Base-by-base conservation (phyloP, 805 yeast genomes). In the Yarrowia sp. region DNA sequence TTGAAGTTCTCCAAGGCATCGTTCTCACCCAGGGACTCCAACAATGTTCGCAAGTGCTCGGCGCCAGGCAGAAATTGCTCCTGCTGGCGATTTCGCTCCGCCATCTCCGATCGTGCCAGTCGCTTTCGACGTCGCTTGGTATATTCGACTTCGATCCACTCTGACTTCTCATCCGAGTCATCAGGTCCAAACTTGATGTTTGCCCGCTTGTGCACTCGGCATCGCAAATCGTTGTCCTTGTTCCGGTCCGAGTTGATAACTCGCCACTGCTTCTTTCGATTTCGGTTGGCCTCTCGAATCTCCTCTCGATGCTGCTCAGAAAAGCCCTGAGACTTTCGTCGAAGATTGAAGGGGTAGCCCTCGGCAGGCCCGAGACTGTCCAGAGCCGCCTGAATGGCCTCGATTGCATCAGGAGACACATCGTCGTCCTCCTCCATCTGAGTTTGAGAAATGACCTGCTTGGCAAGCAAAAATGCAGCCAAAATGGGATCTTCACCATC, bases 141-240 rank as follows among this genome's bases (percentile, higher is more conserved):
- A 72, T 89, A 90, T 73, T 91, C 96, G 3, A 79, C 78, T 38
- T 85, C 87, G 36, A 90, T 81, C 98, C 98, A 93, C 43, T 81
- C 78, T 7, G 54, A n/a, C 44, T 75, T 73, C 63, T 79, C 80
- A 67, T 84, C 82, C 49, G 81, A 84, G 11, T 87, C 76, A 0
- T 76, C 79, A 10, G 79, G 82, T 1, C 96, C 95, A 76, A 84
- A 92, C 69, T 87, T 76, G 19, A 75, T 76, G 40, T 77, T 79
- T 0, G 98, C 97, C 43, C 95, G 79, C 68, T 87, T 87, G 68
- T 83, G 81, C 21, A 93, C 86, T 64, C 98, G 79, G 0, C 89
- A 84, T 62, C 96, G 81, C 64, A 93, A 78, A 72, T 93, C 98
- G 70, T 90, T 88, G 73, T 92, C 97, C 77, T 90, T 87, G 74